Evolutionary conservation across 495 filamentous ascomycete species (phyloP).

Genomic region (Cercophora scortea): DNA sequence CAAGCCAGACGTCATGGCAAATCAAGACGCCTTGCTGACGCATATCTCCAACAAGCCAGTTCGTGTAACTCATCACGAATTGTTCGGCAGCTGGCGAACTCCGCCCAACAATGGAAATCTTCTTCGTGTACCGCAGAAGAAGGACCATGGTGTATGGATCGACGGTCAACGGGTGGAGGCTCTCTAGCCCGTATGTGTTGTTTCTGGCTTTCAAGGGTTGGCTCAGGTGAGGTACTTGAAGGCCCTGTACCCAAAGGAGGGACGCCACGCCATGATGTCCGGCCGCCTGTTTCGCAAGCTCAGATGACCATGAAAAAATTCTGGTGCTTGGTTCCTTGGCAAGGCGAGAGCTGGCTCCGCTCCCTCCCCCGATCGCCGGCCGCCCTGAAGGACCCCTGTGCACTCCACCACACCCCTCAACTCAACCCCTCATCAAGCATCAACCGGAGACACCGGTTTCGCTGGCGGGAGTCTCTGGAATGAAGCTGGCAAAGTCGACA

Average conservation of each 20-base stretch:
- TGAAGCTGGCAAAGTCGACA: not conserved
- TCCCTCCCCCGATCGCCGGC: not conserved
- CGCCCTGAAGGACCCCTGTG: no score
- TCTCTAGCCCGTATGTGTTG: no score
- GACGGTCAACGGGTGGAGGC: no score
- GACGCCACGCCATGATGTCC: not conserved
- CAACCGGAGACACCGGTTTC: slow-evolving; percentile 17
- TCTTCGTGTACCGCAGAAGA: no score
- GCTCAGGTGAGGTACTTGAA: not conserved
- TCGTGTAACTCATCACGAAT: no score
- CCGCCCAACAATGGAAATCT: not conserved
- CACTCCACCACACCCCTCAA: no score
- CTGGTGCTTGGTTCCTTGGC: slow-evolving; percentile 14
- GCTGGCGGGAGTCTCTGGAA: not conserved
- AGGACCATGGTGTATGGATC: no score
- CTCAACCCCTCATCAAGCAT: slow-evolving; percentile 1
- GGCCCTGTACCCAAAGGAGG: not conserved
- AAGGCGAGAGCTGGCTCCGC: slow-evolving; percentile 8
- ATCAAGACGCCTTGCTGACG: no score
- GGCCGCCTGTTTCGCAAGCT: slow-evolving; percentile 11
- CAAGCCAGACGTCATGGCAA: no score
- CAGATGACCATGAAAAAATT: slow-evolving; percentile 22
- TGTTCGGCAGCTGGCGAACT: not conserved
- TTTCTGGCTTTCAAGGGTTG: no score
- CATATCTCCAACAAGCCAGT: no score